Percentiles rank a stretch among this genome's conserved stretches.
Evolutionary conservation across 176 grass and related monocot species (phyloP).

Genomic region (Aegilops speltoides): DNA sequence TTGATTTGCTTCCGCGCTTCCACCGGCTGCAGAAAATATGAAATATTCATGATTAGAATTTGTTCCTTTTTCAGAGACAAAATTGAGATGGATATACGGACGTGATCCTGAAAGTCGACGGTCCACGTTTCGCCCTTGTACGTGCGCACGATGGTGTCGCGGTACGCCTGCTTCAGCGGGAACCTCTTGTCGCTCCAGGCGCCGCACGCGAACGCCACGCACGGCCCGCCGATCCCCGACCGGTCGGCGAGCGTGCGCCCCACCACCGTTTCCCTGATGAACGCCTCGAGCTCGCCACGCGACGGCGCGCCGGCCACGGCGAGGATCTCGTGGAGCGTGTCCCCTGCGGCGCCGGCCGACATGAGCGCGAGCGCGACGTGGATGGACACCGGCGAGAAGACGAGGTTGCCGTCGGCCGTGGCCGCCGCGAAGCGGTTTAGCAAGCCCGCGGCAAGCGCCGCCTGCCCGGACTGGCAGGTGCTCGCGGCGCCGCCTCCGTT

Average conservation of each 20-base stretch:
- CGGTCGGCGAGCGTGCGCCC: neutral
- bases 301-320: neutral
- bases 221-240: neutral
- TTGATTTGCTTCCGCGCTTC: neutral
- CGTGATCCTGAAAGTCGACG: slow-evolving; percentile 1
- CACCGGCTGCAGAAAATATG: neutral
- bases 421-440: neutral
- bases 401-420: neutral
- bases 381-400: neutral
- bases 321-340: neutral
- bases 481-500: neutral
- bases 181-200: neutral
- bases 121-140: neutral
- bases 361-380: neutral
- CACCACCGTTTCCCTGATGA: neutral
- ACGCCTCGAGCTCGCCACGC: neutral
- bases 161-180: neutral
- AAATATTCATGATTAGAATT: neutral
- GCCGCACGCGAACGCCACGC: neutral
- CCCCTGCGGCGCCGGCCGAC: neutral
- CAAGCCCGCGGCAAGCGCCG: neutral
- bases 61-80: too few species aligned
- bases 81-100: neutral
- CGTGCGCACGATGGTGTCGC: neutral
- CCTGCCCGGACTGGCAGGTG: neutral